Evolutionary conservation across 257 asterid genomes (phyloP), one percentile per base, ranked within the genome.

Genomic region (Cordia subcordata): DNA sequence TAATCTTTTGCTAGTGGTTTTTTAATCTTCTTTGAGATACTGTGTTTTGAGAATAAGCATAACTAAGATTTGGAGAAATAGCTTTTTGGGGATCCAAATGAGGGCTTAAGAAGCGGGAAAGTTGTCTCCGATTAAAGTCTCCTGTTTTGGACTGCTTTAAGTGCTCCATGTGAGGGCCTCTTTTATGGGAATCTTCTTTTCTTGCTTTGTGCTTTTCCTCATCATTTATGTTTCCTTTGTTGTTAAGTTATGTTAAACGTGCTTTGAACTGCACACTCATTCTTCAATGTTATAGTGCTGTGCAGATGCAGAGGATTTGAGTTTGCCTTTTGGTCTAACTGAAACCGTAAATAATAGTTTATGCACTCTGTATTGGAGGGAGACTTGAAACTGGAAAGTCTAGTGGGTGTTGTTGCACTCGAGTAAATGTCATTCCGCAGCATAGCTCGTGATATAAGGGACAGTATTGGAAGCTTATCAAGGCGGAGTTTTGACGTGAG

Each of bases 391-490:
- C 39, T 23, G 35, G 9, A 13, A 40, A 35, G 39, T 54, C 38
- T 37, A 42, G 71, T 53, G 73, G 33, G 64, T 61, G 11, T 42
- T 71, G 39, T 69, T 44, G 19, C 63, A 58, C 11, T 51, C 47
- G 51, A 55, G 76, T 71, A 65, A 53, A 81, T 88, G 96, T 88
- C 96, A 6, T 85, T 88, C 66, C 87, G 93, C 60, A 75, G 88
- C 67, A 80, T 88, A 37, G 95, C 90, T 65, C 95, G 93, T 64
- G 96, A 88, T 70, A 53, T 88, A 47, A 81, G 88, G 88, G 96
- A 80, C 61, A 75, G 93, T 70, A 72, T 88, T 38, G 96, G 96
- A 61, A 88, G 85, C 75, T 69, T 88, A 60, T 88, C 96, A 10
- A 79, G 81, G 65, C 81, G 87, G 63, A 68, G 93, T 71, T 84